Conservation (phyloP, 345 rosid genomes). For the Limnanthes douglasii region DNA sequence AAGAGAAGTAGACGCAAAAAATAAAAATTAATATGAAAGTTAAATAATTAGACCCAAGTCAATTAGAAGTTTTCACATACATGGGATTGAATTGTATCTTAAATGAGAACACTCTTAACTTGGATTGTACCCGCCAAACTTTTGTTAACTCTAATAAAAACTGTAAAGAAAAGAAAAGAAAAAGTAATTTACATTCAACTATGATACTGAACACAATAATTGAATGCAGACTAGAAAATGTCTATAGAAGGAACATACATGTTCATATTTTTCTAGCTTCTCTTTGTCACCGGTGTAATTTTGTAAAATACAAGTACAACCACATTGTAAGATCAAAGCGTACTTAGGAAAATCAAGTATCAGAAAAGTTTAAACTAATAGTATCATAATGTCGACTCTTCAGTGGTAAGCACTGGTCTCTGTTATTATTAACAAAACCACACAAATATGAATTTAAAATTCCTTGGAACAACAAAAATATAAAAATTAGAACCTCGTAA, state of each 20-base stretch:
- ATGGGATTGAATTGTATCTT: conserved; percentile 81
- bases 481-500: no score
- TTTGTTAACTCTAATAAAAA: conserved; percentile 84
- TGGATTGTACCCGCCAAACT: conserved; percentile 80
- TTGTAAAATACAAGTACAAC: conserved; percentile 21
- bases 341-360: neutral
- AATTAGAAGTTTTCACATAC: conserved; percentile 20
- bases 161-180: no score
- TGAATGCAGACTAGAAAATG: neutral
- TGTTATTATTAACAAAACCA: conserved; percentile 23
- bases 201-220: conserved; percentile 1
- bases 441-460: no score
- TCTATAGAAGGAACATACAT: conserved; percentile 37
- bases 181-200: no score
- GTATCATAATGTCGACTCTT: conserved; percentile 59
- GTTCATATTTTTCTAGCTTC: conserved; percentile 85
- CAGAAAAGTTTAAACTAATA: conserved; percentile 39
- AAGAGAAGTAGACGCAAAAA: conserved; percentile 4
- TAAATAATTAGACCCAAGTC: conserved; percentile 2
- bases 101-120: conserved; percentile 87
- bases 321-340: conserved; percentile 1
- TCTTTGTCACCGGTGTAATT: conserved; percentile 75
- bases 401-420: conserved; percentile 64
- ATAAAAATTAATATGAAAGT: conserved; percentile 8
- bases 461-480: no score